phyloP scores from a whole-genome alignment of 2,329 filamentous ascomycete genomes.

The Nothophaeocryptopus gaeumannii region DNA sequence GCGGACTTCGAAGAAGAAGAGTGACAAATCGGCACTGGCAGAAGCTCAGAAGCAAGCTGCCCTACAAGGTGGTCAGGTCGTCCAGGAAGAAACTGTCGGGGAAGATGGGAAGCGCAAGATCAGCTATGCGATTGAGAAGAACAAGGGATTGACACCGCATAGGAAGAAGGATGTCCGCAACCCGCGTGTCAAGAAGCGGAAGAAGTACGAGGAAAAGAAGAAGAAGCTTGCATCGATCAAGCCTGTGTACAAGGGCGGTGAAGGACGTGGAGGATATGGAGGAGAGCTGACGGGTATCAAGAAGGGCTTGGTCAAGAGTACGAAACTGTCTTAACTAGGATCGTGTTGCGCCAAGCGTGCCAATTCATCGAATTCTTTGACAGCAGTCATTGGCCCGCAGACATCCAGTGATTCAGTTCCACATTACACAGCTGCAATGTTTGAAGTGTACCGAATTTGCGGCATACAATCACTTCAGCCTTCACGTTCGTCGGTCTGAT shows the following conservation, averaged over 20 bases:
- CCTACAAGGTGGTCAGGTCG: conserved; percentile 58
- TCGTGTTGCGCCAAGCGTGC: background rate
- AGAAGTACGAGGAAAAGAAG: conserved; percentile 93
- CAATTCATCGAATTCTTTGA: background rate
- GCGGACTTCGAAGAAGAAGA: conserved; percentile 63
- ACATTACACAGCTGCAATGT: conserved; percentile 8
- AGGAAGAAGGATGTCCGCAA: conserved; percentile 93
- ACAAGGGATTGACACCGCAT: conserved; percentile 87
- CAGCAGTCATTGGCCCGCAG: background rate
- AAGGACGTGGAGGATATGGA: conserved; percentile 79
- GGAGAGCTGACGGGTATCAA: conserved; percentile 97
- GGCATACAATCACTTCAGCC: too few species aligned
- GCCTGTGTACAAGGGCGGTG: conserved; percentile 79
- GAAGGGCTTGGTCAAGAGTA: conserved; percentile 85
- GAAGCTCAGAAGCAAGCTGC: conserved; percentile 56
- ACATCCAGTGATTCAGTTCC: conserved; percentile 6
- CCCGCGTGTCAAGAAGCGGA: conserved; percentile 95
- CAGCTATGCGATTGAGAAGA: conserved; percentile 92
- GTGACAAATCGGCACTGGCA: conserved; percentile 67
- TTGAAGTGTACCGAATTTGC: background rate
- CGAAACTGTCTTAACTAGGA: conserved; percentile 65
- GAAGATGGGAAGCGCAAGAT: conserved; percentile 89
- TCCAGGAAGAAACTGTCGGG: conserved; percentile 67
- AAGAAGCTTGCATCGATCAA: conserved; percentile 92
- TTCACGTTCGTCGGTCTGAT: too few species aligned